phyloP scores from a whole-genome alignment of 2,329 filamentous ascomycete genomes.

The Penicillium sp. region DNA sequence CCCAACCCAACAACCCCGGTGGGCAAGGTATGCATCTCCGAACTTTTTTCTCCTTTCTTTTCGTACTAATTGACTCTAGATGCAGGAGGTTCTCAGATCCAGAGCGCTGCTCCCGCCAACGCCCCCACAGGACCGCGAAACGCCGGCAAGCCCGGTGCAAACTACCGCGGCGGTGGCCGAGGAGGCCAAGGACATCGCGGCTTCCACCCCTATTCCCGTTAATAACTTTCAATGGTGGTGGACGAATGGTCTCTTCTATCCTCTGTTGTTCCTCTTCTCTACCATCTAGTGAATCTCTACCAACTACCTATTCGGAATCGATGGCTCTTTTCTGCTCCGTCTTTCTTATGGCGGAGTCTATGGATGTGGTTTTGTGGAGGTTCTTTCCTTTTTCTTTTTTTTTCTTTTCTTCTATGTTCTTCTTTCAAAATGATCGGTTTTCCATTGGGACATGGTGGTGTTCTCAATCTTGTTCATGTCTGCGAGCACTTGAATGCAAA shows the following conservation, averaged over 20 bases:
- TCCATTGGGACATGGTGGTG: not conserved
- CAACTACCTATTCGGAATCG: not conserved
- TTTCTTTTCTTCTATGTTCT: not conserved
- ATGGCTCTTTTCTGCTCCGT: not conserved
- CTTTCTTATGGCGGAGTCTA: not conserved
- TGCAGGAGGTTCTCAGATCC: conserved; percentile 42
- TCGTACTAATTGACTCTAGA: not conserved
- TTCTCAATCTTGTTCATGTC: not conserved
- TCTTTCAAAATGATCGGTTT: not conserved
- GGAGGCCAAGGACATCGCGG: conserved; percentile 68
- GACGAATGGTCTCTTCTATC: not conserved
- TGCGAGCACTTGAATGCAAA: not conserved
- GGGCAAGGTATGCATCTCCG: conserved; percentile 49
- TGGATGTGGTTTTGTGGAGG: not conserved
- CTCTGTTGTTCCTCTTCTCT: not conserved
- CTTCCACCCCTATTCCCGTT: conserved; percentile 73
- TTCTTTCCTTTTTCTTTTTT: not conserved
- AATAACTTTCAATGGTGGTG: conserved; percentile 7
- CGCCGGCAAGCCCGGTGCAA: conserved; percentile 83
- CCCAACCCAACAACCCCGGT: conserved; percentile 69
- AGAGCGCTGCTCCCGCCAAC: conserved; percentile 66
- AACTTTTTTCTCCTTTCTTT: not conserved
- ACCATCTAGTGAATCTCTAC: not conserved
- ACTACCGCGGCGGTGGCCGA: conserved; percentile 87
- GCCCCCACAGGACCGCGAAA: conserved; percentile 97